Evolutionary conservation across 306 rosid genomes (phyloP).

Genomic region (Sechiopsis laciniata): DNA sequence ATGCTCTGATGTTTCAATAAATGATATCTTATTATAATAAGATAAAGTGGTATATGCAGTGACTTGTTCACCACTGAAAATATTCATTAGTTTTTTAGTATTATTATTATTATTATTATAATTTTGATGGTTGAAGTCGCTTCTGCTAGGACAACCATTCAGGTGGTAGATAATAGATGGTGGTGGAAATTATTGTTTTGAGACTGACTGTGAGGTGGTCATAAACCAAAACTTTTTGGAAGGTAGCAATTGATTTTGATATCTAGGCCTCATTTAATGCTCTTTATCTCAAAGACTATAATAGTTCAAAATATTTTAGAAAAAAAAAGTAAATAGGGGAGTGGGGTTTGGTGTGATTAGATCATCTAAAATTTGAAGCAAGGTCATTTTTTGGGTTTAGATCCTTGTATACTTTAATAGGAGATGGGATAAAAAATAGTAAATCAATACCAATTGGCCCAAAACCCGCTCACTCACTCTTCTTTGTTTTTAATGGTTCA

Average conservation of each 20-base stretch:
- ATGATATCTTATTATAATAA: background rate
- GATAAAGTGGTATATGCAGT: constrained; percentile 11
- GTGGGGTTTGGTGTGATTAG: constrained; percentile 14
- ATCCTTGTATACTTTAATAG: background rate
- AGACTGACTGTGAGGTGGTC: constrained; percentile 15
- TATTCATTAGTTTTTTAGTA: background rate
- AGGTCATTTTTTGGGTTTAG: background rate
- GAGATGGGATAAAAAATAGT: background rate
- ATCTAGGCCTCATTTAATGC: constrained; percentile 19
- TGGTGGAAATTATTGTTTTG: constrained; percentile 19
- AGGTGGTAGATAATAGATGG: background rate
- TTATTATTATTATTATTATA: background rate
- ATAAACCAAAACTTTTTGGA: constrained; percentile 17
- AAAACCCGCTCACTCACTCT: no score
- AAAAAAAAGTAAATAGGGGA: background rate
- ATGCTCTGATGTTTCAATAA: constrained; percentile 3
- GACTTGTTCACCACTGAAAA: constrained; percentile 13
- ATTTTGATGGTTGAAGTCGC: constrained; percentile 16
- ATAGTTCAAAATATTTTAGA: constrained; percentile 14
- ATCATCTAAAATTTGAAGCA: background rate
- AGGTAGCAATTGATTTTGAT: constrained; percentile 13
- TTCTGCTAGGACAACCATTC: constrained; percentile 17
- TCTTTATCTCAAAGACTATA: constrained; percentile 8
- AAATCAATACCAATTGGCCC: background rate
- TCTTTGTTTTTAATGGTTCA: no score